A percentile compares a stretch with the other conserved stretches of the same genome.
These are phyloP conservation scores for Pleurotus giganteus DNA, from an alignment of 768 basidiomycete species.

Conservation along the genomic window DNA sequence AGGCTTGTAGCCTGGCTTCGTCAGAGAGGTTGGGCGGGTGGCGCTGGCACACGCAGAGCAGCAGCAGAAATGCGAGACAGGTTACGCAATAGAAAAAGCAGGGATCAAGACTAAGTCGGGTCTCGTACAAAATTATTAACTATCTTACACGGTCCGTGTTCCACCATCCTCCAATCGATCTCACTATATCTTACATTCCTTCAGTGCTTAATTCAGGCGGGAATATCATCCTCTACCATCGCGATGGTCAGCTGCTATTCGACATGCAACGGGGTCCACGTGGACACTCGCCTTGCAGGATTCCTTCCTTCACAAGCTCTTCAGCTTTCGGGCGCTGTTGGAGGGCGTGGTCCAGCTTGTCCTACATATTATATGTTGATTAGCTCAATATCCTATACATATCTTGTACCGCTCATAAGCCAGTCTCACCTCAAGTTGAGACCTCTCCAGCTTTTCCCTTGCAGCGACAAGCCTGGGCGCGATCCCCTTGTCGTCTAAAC, in stretches of 20 bases:
- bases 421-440: constrained; percentile 58
- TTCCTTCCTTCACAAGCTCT: constrained; percentile 65
- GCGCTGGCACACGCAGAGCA: constrained; percentile 66
- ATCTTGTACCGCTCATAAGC: neutral
- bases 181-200: neutral
- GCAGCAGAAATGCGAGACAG: constrained; percentile 49
- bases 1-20: constrained; percentile 82
- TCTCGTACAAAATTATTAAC: neutral
- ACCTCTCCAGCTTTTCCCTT: constrained; percentile 54
- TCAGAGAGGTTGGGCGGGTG: constrained; percentile 78
- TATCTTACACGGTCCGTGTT: neutral
- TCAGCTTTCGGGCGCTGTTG: constrained; percentile 56
- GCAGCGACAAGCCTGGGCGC: constrained; percentile 61
- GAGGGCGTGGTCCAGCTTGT: constrained; percentile 62
- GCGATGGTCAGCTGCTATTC: neutral
- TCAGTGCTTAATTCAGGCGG: constrained; percentile 6
- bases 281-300: constrained; percentile 37
- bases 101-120: constrained; percentile 10
- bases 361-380: constrained; percentile 30
- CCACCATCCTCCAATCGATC: neutral
- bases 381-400: neutral
- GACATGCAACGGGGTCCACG: neutral
- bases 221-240: constrained; percentile 23
- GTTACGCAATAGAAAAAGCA: constrained; percentile 35
- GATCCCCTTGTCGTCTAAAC: constrained; percentile 56